Conservation (phyloP, 192 early-diverging fungal genomes). For the Backusella luteola region DNA sequence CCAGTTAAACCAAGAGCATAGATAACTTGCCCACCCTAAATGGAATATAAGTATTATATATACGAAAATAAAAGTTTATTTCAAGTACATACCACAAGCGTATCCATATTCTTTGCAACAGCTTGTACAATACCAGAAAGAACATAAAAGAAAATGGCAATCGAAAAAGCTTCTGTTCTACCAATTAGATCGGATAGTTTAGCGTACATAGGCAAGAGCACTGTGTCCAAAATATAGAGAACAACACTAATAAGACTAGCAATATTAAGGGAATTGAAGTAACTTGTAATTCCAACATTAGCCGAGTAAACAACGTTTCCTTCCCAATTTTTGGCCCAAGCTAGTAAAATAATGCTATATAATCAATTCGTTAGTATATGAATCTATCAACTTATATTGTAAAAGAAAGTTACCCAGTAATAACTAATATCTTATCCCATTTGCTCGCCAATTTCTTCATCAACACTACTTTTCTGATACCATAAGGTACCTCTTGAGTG, state of each 20-base stretch:
- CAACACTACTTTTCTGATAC: not conserved
- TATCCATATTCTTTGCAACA: not conserved
- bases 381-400: not conserved
- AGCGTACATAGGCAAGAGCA: slow-evolving; percentile 15
- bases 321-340: slow-evolving; percentile 20
- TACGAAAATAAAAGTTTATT: not conserved
- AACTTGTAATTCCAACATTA: not conserved
- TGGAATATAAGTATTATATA: not conserved
- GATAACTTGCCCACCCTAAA: slow-evolving; percentile 24
- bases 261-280: slow-evolving; percentile 5
- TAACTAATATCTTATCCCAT: slow-evolving; percentile 7
- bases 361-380: not conserved
- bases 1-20: slow-evolving; percentile 26
- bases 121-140: not conserved
- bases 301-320: slow-evolving; percentile 5
- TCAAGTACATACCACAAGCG: slow-evolving; percentile 4
- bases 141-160: slow-evolving; percentile 7
- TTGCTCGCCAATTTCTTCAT: slow-evolving; percentile 3
- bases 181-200: slow-evolving; percentile 26
- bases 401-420: not conserved
- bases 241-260: slow-evolving; percentile 7
- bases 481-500: not conserved
- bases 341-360: slow-evolving; percentile 1
- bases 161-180: slow-evolving; percentile 5
- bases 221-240: slow-evolving; percentile 13